Base-by-base conservation (phyloP, 768 basidiomycete genomes). In the Suillus cothurnatus region DNA sequence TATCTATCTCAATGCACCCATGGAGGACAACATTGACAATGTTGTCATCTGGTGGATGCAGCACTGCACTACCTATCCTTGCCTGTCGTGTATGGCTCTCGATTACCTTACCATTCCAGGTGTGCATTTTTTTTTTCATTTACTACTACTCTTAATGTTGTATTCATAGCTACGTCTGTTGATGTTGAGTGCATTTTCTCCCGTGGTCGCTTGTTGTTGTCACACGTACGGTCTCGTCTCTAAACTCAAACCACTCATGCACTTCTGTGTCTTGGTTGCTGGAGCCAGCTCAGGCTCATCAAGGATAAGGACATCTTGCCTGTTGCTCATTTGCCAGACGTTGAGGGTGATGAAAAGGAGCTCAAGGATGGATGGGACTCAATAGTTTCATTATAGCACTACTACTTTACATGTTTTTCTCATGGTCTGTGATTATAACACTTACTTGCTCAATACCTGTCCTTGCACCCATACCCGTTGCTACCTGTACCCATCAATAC, bases 241-340 rank as follows among this genome's bases (percentile, higher is more conserved):
- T n/a, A n/a, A n/a, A n/a, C n/a, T n/a, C n/a, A n/a, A n/a, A n/a
- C n/a, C n/a, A n/a, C n/a, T n/a, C n/a, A n/a, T n/a, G n/a, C n/a
- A n/a, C 67, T 76, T 2, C 41, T 80, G 26, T 81, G 79, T 62
- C 67, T 80, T 2, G 73, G 76, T 8, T 34, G 32, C 0, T 80
- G 79, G 79, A 75, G 72, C 62, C 28, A 19, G 7, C 21, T 70
- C 17, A 71, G 69, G 19, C 60, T 73, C 1, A 68, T 79, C 6
- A 69, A 71, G 21, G 71, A 74, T 56, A 38, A 61, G 15, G 74
- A 78, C 67, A 47, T 64, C 9, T 11, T 23, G 45, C 23, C 45
- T 23, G 12, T 47, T 2, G n/a, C 45, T 12, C n/a, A n/a, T n/a
- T n/a, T n/a, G n/a, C n/a, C n/a, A n/a, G n/a, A 47, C 23, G 45